Base-by-base conservation (phyloP, 768 basidiomycete genomes). In the Lactarius deliciosus region DNA sequence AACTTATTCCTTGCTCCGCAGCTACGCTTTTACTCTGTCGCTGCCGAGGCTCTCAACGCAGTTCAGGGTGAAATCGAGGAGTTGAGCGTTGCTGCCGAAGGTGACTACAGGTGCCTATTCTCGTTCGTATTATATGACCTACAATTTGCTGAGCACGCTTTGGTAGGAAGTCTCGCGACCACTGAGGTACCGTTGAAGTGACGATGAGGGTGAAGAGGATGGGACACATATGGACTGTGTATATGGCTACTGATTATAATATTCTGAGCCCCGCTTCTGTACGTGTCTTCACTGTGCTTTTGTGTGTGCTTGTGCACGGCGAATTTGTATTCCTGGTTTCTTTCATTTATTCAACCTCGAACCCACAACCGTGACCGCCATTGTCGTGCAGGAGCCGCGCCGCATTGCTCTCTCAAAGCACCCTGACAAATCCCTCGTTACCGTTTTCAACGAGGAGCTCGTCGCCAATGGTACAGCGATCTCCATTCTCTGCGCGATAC, bases 41-140 rank as follows among this genome's bases (percentile, higher is more conserved):
- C 90, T 3, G 92, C 92, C 1, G 94, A 96, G 74, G 83, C 91
- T 0, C 83, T 96, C 50, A 86, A 85, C n/a, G 80, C 83, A 55
- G 84, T 92, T 56, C 93, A 96, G 75, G 92, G 91, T 58, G 94
- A 97, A 76, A 90, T 98, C 57, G 96, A 97, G 70, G 95, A 98
- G 71, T 83, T 96, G 70, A 89, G 88, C 66, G 90, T 95, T 40
- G 92, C 93, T 56, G 94, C 96, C 0, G 96, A 98, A 77, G 93
- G 92, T 65, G 93, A 96, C 75, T 98, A 96, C 81, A 90, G 96
- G 89, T 93, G 38, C 36, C 69, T 70, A 70, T 53, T 13, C 8
- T 15, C 15, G 11, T 34, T 57, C 11, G 25, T 40, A 7, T 41
- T 9, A 56, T 36, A 30, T 68, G 9, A 1, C 9, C 28, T 45